Percentiles rank a stretch among this genome's conserved stretches.
Conservation (phyloP, 139 green algal genomes). For the Coccomyxa sp. region DNA sequence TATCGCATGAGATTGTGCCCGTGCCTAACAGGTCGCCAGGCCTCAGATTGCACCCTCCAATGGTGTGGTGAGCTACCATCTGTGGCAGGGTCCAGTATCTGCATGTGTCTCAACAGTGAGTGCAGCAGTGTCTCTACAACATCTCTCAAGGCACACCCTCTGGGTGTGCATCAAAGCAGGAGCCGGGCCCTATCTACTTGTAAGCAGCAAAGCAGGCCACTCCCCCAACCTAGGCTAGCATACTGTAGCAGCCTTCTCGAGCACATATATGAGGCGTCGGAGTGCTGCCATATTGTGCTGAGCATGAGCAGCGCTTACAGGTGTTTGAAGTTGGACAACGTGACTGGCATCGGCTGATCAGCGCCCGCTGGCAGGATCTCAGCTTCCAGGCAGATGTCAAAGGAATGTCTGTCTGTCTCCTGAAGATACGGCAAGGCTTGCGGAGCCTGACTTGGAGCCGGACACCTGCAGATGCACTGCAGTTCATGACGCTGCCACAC, state of each 20-base stretch:
- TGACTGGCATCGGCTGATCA: constrained; percentile 16
- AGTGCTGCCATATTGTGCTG: too few species aligned
- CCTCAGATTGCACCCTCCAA: constrained; percentile 79
- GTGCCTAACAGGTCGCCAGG: constrained; percentile 83
- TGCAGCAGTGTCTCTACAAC: too few species aligned
- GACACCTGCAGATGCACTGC: constrained; percentile 22
- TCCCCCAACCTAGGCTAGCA: too few species aligned
- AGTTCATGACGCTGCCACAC: too few species aligned
- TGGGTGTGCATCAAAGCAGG: too few species aligned
- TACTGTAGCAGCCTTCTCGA: too few species aligned
- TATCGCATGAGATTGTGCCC: constrained; percentile 77
- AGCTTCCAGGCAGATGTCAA: constrained; percentile 73
- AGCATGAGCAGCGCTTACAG: too few species aligned
- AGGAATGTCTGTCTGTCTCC: constrained; percentile 33
- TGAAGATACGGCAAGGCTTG: constrained; percentile 68
- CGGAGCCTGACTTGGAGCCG: constrained; percentile 58
- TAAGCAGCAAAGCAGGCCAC: too few species aligned
- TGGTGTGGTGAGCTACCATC: constrained; percentile 93
- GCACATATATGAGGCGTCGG: too few species aligned
- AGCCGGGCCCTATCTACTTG: too few species aligned
- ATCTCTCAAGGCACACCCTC: too few species aligned
- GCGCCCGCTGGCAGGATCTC: constrained; percentile 36
- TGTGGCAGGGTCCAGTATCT: constrained; percentile 89
- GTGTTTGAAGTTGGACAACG: constrained; percentile 63
- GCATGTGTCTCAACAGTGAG: too few species aligned